Percentiles rank a stretch among this genome's conserved stretches.
These are phyloP conservation scores for Funneliformis geosporum DNA, from an alignment of 192 early-diverging fungal species.

Conservation along the genomic window DNA sequence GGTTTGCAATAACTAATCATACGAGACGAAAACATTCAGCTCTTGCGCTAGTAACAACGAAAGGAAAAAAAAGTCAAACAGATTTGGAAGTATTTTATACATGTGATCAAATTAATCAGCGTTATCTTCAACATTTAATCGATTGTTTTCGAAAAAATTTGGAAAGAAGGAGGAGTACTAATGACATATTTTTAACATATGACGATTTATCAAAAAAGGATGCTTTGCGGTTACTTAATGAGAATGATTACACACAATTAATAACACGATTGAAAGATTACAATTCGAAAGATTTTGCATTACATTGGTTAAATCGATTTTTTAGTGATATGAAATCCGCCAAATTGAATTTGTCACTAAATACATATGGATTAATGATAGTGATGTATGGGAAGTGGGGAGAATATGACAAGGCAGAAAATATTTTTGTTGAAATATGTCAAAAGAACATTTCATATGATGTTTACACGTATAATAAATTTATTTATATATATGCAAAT, in stretches of 20 bases:
- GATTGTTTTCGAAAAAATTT: not conserved
- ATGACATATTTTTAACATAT: not conserved
- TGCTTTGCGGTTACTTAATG: not conserved
- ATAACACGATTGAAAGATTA: not conserved
- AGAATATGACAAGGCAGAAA: not conserved
- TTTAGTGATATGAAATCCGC: not conserved
- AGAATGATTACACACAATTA: not conserved
- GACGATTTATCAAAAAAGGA: constrained; percentile 15
- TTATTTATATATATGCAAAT: constrained; percentile 8
- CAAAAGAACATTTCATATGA: not conserved
- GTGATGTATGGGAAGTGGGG: not conserved
- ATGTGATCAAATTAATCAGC: not conserved
- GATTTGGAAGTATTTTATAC: not conserved
- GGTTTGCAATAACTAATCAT: not conserved
- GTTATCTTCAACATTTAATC: not conserved
- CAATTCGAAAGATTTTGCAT: not conserved
- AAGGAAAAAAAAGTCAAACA: not conserved
- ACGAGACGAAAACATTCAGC: not conserved
- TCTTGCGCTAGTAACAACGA: not conserved
- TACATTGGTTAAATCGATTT: constrained; percentile 12
- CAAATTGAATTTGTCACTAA: not conserved
- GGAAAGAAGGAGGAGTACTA: not conserved
- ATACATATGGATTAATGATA: constrained; percentile 6
- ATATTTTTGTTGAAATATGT: not conserved
- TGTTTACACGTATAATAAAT: not conserved